Evolutionary conservation across 257 asterid species (phyloP), one percentile per base, ranked within the genome.

Genomic region (Asclepias syriaca): DNA sequence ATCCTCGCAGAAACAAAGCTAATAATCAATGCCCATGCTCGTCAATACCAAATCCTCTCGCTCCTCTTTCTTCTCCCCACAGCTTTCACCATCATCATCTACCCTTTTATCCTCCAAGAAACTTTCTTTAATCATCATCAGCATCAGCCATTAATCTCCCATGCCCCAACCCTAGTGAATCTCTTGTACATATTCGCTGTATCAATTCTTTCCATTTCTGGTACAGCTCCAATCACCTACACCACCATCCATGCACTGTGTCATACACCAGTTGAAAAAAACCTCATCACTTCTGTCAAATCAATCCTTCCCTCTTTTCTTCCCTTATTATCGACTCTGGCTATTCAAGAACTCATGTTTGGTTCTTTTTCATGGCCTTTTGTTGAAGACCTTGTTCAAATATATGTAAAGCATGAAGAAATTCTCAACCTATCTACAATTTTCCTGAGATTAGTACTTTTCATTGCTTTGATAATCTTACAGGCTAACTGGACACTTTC

Each of bases 31-130:
- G 73, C 89, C 43, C 92, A 84, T 79, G 51, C 75, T 22, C 72
- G 80, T 77, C 92, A 86, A 49, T 89, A 80, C 77, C 59, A 69
- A 37, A 79, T 87, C 68, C 88, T 91, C 5, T 71, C 91, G 0
- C 64, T 82, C 21, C 77, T 85, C 83, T 87, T 89, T 81, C 73
- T 89, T 68, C 71, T 87, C 49, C 97, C 97, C 9, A 43, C 68
- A 29, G 80, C 87, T 55, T 8, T 83, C 6, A 87, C 85, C 51
- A 8, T 76, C 75, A 50, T 78, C 64, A 34, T 83, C 58, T 81
- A 74, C 85, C 79, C 81, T 8, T 43, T 8, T 7, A 81, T 80
- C 24, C 72, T 78, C 32, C 80, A 69, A 27, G 32, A 54, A 63
- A 49, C 70, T 19, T 54, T 84, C 27, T 11, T 58, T 1, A 78